Evolutionary conservation across 805 yeast genomes (phyloP), one percentile per base, ranked within the genome.

Genomic region (Jamesozyma gamospora): DNA sequence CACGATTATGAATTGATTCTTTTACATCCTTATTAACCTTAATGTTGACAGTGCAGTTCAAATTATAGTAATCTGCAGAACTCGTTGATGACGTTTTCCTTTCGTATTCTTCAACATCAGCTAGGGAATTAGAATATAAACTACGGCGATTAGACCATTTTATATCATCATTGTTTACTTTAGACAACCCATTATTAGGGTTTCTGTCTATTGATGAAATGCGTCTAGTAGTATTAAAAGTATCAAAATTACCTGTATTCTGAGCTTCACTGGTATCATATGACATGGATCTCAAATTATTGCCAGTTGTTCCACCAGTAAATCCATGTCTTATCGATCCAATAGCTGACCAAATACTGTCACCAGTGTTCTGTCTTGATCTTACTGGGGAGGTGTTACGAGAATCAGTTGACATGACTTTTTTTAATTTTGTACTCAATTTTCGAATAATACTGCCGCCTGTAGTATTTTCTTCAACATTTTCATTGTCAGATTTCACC

Each of bases 1-100:
- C 75, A 47, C 82, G 65, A 41, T 71, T 62, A 48, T 76, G 80
- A 33, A 79, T 76, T 0, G 72, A 65, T 24, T 55, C 56, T 13
- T 64, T 47, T 25, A 35, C 40, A 3, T 37, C 36, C 15, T 29
- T 35, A 16, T 39, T 41, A 3, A 38, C 36, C 0, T 36, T 15
- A 12, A 39, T 16, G 16, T 34, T 47, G 9, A 40, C 35, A 4
- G 47, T 43, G 5, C 51, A 41, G 15, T 35, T 35, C 4, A 40
- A 14, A 25, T 38, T 42, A 32, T 44, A 36, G 28, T 45, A 41
- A 4, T 41, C 42, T 8, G 27, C 28, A 10, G 44, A 34, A 13
- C 28, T 37, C 3, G 41, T 40, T 4, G 24, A 30, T 7, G 33
- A 34, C 7, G 18, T 30, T 18, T 34, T 41, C n/a, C 19, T 13